These are phyloP conservation scores for Cerioporus squamosus DNA, from an alignment of 1,284 basidiomycete genomes.

Conservation along the genomic window DNA sequence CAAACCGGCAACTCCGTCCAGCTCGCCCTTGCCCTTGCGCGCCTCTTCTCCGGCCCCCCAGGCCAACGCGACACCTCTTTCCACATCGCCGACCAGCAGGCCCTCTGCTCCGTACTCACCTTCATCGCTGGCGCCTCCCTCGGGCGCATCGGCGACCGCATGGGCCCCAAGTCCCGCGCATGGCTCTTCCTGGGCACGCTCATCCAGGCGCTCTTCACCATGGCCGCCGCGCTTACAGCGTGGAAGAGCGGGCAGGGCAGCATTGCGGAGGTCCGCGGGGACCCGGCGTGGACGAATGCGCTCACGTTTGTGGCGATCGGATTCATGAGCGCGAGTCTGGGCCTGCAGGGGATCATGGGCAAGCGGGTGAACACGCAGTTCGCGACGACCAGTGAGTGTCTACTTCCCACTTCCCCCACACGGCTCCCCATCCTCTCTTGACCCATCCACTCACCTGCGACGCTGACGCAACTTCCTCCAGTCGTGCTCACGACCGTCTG, in stretches of 20 bases:
- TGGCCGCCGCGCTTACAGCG: conserved; percentile 69
- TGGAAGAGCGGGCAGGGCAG: conserved; percentile 66
- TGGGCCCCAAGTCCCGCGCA: conserved; percentile 71
- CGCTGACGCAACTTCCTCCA: conserved; percentile 20
- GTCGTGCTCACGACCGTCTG: conserved; percentile 81
- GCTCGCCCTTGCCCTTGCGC: conserved; percentile 63
- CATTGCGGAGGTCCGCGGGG: conserved; percentile 54
- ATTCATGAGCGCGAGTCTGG: conserved; percentile 80
- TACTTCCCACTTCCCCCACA: not conserved
- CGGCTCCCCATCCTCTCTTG: too few species aligned
- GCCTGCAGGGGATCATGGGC: conserved; percentile 83
- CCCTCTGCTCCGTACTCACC: conserved; percentile 73
- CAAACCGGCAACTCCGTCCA: conserved; percentile 79
- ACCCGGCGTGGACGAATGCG: conserved; percentile 72
- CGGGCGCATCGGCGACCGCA: conserved; percentile 72
- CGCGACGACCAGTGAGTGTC: conserved; percentile 68
- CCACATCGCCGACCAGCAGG: conserved; percentile 81
- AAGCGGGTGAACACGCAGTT: conserved; percentile 83
- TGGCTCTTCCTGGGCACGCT: conserved; percentile 79
- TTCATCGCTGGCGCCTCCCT: conserved; percentile 77
- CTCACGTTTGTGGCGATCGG: conserved; percentile 71
- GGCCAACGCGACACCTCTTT: conserved; percentile 58
- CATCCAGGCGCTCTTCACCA: conserved; percentile 75
- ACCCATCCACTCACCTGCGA: too few species aligned
- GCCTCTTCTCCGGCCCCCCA: conserved; percentile 63